Conservation (phyloP, 371 early-diverging fungal genomes). For the Cokeromyces recurvatus region DNA sequence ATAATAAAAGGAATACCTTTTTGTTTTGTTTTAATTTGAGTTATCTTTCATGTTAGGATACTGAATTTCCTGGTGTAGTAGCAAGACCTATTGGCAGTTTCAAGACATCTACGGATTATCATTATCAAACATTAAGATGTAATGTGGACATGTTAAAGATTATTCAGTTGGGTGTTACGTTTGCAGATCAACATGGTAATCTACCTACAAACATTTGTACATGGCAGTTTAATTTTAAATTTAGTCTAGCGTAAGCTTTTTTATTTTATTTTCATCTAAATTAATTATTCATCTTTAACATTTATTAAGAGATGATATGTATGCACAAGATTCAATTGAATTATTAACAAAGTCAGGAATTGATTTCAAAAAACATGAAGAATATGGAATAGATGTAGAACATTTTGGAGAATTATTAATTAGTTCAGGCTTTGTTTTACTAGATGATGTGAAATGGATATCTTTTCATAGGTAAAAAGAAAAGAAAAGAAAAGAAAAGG, state of each 20-base stretch:
- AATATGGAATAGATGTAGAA: slow-evolving; percentile 96
- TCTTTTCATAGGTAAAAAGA: slow-evolving; percentile 92
- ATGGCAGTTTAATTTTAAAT: slow-evolving; percentile 99
- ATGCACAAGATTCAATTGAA: slow-evolving; percentile 98
- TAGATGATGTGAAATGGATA: slow-evolving; percentile 95
- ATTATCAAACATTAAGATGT: slow-evolving; percentile 97
- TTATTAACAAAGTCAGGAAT: slow-evolving; percentile 96
- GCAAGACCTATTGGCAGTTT: slow-evolving; percentile 98
- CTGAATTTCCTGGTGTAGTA: slow-evolving; percentile 99
- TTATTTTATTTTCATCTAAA: neutral
- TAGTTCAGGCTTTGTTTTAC: slow-evolving; percentile 94
- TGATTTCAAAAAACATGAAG: slow-evolving; percentile 97
- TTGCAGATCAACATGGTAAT: slow-evolving; percentile 93
- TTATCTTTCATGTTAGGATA: slow-evolving; percentile 69
- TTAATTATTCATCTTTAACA: no score
- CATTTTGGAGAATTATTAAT: slow-evolving; percentile 98
- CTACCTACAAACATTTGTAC: slow-evolving; percentile 89
- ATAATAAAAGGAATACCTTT: neutral
- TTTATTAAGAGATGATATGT: slow-evolving; percentile 89
- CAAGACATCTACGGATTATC: slow-evolving; percentile 91
- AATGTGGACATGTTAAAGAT: slow-evolving; percentile 98
- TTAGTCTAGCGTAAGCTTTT: slow-evolving; percentile 71
- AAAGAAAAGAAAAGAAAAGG: neutral
- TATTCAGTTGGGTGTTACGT: slow-evolving; percentile 98
- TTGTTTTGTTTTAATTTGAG: neutral